Percentiles rank a stretch among this genome's conserved stretches.
Evolutionary conservation across 192 early-diverging fungal genomes (phyloP).

Genomic region (Polychytrium aggregatum): DNA sequence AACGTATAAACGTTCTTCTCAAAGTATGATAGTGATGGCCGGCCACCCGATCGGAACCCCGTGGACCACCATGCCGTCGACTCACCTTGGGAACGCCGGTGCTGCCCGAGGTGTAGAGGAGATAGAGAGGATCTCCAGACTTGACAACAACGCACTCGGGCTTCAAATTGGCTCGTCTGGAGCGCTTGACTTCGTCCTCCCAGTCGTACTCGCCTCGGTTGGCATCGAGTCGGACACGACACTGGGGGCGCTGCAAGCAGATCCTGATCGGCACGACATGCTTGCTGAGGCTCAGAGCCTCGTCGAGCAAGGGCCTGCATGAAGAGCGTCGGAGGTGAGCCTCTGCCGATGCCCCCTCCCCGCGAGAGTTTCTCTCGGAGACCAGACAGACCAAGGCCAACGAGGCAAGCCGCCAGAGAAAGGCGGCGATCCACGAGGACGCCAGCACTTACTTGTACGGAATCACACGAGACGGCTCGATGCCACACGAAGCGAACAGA

Average conservation of each 20-base stretch:
- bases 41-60: too few relatives aligned
- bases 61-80: too few relatives aligned
- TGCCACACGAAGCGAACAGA: conserved; percentile 65
- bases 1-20: too few relatives aligned
- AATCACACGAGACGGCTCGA: conserved; percentile 63
- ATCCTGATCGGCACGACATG: conserved; percentile 39
- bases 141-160: conserved; percentile 42
- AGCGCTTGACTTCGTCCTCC: conserved; percentile 35
- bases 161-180: conserved; percentile 5
- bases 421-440: too few relatives aligned
- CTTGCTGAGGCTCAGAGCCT: conserved; percentile 43
- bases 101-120: conserved; percentile 48
- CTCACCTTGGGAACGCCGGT: conserved; percentile 73
- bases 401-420: too few relatives aligned
- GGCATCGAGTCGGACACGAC: conserved; percentile 28
- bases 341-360: too few relatives aligned
- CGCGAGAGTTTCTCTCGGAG: too few relatives aligned
- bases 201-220: conserved; percentile 45
- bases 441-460: too few relatives aligned
- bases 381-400: too few relatives aligned
- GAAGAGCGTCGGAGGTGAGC: too few relatives aligned
- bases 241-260: conserved; percentile 58
- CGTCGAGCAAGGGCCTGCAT: conserved; percentile 62
- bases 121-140: conserved; percentile 64
- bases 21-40: too few relatives aligned